Conservation (phyloP, 1,284 basidiomycete species). For the Ganoderma multipileum region DNA sequence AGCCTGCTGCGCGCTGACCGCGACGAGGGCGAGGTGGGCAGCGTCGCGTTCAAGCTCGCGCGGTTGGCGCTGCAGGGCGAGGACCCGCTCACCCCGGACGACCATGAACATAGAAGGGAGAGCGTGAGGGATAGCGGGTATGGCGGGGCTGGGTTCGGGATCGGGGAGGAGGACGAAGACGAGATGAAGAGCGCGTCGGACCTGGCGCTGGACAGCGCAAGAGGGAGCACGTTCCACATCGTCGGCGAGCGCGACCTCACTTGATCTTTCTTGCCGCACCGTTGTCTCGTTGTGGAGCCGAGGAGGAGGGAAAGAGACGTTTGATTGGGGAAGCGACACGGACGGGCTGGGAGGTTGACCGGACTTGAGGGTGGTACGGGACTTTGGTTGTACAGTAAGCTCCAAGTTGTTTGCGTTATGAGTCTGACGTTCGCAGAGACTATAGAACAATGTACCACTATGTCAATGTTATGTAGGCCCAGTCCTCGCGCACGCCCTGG, state of each 20-base stretch:
- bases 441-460: not conserved
- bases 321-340: not conserved
- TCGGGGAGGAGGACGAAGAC: not conserved
- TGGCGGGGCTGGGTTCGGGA: not conserved
- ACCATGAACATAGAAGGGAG: not conserved
- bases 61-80: conserved; percentile 1
- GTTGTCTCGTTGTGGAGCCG: not conserved
- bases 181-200: conserved; percentile 2
- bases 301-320: not conserved
- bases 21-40: not conserved
- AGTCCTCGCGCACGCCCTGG: not conserved
- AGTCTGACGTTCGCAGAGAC: not conserved
- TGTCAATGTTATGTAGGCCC: not conserved
- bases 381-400: not conserved
- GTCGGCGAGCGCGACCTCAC: not conserved
- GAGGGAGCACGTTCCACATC: not conserved
- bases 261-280: not conserved
- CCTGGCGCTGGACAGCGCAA: not conserved
- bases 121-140: not conserved
- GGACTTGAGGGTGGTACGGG: not conserved
- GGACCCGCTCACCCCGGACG: not conserved
- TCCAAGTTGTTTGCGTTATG: not conserved
- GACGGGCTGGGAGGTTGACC: not conserved
- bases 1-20: not conserved
- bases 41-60: not conserved